These are phyloP conservation scores for Aspergillus sclerotioniger DNA, from an alignment of 495 filamentous ascomycete genomes.

Conservation along the genomic window DNA sequence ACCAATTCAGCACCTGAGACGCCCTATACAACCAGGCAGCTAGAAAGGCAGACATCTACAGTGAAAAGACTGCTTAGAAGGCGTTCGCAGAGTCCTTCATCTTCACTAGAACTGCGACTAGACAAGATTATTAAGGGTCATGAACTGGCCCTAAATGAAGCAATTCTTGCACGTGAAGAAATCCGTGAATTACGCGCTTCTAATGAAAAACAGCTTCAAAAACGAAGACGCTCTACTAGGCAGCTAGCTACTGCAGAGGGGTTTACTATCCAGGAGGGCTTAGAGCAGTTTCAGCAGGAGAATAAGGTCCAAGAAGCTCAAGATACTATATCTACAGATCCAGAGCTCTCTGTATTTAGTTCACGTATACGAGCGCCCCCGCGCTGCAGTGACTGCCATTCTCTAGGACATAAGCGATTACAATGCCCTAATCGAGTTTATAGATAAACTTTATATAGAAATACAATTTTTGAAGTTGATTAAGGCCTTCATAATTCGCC, in stretches of 20 bases:
- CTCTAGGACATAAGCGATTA: conserved; percentile 6
- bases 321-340: conserved; percentile 1
- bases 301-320: conserved; percentile 4
- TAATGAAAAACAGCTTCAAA: no score
- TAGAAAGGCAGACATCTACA: conserved; percentile 2
- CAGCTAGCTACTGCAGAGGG: no score
- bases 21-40: conserved; percentile 8
- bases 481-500: conserved; percentile 1
- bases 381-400: conserved; percentile 11
- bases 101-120: conserved; percentile 5
- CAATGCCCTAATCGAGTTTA: conserved; percentile 11
- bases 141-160: conserved; percentile 6
- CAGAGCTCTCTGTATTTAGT: neutral
- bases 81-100: conserved; percentile 1
- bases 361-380: conserved; percentile 10
- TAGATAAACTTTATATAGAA: conserved; percentile 14
- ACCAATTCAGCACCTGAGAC: conserved; percentile 6
- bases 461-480: conserved; percentile 6
- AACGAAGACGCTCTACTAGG: no score
- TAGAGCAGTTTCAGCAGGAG: no score
- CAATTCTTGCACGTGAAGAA: conserved; percentile 1
- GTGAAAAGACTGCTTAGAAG: conserved; percentile 3
- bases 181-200: conserved; percentile 4
- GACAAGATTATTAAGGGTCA: conserved; percentile 9
- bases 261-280: no score